Base-by-base conservation (phyloP, 2,329 filamentous ascomycete genomes). In the Cadophora malorum region DNA sequence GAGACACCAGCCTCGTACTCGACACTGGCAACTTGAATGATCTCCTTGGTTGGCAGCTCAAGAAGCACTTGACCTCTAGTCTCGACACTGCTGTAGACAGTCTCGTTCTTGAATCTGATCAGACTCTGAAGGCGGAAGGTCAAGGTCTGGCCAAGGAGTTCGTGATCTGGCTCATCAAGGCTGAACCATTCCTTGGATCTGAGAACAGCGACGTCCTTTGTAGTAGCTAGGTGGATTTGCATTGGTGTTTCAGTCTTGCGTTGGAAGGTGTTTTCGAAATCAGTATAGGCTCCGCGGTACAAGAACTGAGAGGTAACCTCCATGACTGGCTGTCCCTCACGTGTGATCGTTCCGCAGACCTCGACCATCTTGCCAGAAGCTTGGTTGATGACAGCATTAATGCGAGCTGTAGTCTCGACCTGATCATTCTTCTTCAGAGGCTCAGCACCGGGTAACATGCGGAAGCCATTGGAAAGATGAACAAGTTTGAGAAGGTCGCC, bases 321-420 rank as follows among this genome's bases (percentile, higher is more conserved):
- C 96, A 99, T 99, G 71, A 99, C 93, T 6, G 94, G 86, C 79
- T 92, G 81, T 31, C 91, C 91, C 64, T 94, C 89, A 53, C 96
- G 91, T 64, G 87, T 91, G 76, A 99, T 97, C 6, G 96, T 99
- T 70, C 96, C 96, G 76, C 94, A 97, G n/a, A 99, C 95, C 81
- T 99, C 96, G 21, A 99, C 96, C 94, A 99, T 97, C 86, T 99
- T 99, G 59, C 96, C 96, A 69, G 96, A 94, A 16, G 97, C 94
- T 80, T 99, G 94, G 83, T 98, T 99, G 83, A 99, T 91, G 76
- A 99, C 94, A 19, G 96, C 94, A 76, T 99, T 98, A 83, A 99
- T 92, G 79, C 96, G 94, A 53, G 96, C 96, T 65, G 93, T 97
- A 3, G 96, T 98, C 70, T 93, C 90, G 23, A 99, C 88, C 70